Base-by-base conservation (phyloP, 2,329 filamentous ascomycete species). In the Colletotrichum spinosum region DNA sequence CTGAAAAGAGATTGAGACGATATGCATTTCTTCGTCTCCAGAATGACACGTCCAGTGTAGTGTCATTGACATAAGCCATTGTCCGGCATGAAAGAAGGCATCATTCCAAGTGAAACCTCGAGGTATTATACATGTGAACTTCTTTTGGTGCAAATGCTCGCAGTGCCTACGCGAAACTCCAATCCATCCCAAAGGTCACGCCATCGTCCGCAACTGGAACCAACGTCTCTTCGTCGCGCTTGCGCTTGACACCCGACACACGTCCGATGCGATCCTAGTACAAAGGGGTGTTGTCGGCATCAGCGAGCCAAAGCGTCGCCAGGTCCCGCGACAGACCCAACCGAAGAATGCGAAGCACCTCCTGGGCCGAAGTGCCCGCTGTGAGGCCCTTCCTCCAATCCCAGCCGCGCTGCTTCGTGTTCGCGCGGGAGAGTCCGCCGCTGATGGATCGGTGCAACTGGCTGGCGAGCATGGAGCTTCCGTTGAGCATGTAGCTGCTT, bases 381-480 rank as follows among this genome's bases (percentile, higher is more conserved):
- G 81, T 90, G 91, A 97, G 81, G 89, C 92, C 92, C 76, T 80
- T 81, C 70, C 92, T 82, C 93, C 92, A 94, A 77, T 94, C 90
- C 92, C 91, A 94, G 11, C 88, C 88, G 57, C 91, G 81, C 25
- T 25, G 25, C 69, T 86, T 83, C 39, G 79, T 78, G 52, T 80
- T 73, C 3, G 76, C 78, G 33, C 48, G 54, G 8, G 60, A 55
- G 34, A 58, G 34, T 46, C 72, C 72, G 7, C 80, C 79, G 7
- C 81, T 78, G 55, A 88, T 83, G 11, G 87, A 90, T 70, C 86
- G 86, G 73, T 85, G 86, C 71, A 89, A 75, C 72, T 88, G 86
- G 65, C 83, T 88, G 9, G 84, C 87, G 41, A 94, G 80, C 80
- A 94, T 88, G 38, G 90, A 90, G 72, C 88, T 94, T 13, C 91